Base-by-base conservation (phyloP, 2,329 filamentous ascomycete genomes). In the Cladobotryum protrusum region DNA sequence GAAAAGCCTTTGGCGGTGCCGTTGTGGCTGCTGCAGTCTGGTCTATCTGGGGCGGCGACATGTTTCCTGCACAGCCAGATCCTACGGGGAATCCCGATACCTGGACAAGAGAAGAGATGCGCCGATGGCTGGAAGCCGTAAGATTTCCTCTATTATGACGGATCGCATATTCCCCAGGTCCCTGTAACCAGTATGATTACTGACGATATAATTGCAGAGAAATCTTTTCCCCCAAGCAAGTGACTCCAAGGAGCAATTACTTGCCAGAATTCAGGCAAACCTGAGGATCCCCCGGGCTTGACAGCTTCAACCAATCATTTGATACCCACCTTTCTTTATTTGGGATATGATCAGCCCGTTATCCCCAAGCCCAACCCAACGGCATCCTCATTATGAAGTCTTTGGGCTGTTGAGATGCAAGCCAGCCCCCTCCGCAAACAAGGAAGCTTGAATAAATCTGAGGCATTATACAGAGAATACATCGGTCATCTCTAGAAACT, bases 101-200 rank as follows among this genome's bases (percentile, higher is more conserved):
- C 9, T 97, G 92, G 92, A 89, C 88, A 0, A 75, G 77, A 50
- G 85, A 89, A 43, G 89, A 97, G 62, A 74, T 95, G 67, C 77
- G 82, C 54, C 75, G 84, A 61, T 97, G 91, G 90, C 73, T 97
- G 45, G 81, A 82, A 42, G 81, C 79, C 60, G 92, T 96, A 78
- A 69, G 85, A 74, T 14, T 9, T 14, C 14, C 29, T 17, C 5
- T 9, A 19, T 18, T 15, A 8, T 29, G 24, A 29, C 24, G 6
- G 11, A 29, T 29, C 24, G 11, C 6, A 8, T 29, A 2, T 29
- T 29, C 24, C 6, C 11, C 34, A 20, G 20, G 7, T 12, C 11
- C 12, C 11, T 15, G 37, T 52, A 18, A 50, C 29, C 19, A 5
- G 13, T 29, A 48, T 43, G 43, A 14, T 43, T 39, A 4, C 8